Percentiles rank a stretch among this genome's conserved stretches.
Conservation (phyloP, 78 protist genomes). For the Bodo saltans region DNA sequence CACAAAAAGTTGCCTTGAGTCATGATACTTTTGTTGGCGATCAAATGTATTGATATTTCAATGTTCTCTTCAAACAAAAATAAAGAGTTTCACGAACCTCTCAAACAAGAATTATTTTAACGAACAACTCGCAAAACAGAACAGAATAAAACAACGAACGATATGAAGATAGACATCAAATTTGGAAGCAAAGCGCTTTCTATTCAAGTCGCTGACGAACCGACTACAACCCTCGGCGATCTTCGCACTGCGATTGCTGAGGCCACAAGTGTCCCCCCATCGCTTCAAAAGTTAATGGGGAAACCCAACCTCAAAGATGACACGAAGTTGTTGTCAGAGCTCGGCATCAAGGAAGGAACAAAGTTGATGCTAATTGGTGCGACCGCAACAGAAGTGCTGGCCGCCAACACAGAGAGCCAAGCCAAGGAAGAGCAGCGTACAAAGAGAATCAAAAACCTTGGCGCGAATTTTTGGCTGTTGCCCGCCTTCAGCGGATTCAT, state of each 20-base stretch:
- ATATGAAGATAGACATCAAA: not conserved
- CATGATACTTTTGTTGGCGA: too few relatives aligned
- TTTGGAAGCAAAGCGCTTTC: not conserved
- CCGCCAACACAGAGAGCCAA: not conserved
- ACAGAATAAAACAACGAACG: too few relatives aligned
- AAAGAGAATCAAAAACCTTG: not conserved
- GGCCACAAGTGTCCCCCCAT: not conserved
- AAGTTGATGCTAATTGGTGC: not conserved
- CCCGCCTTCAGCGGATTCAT: not conserved
- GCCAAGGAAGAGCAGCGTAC: not conserved
- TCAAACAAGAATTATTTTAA: too few relatives aligned
- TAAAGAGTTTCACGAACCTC: too few relatives aligned
- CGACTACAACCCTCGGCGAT: not conserved
- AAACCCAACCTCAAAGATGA: not conserved
- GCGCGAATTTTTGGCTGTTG: not conserved
- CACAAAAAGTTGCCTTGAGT: too few relatives aligned
- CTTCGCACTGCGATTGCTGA: not conserved
- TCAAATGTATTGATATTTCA: too few relatives aligned
- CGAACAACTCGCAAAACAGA: too few relatives aligned
- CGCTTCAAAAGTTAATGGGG: not conserved
- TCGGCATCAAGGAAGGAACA: not conserved
- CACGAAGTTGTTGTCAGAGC: not conserved
- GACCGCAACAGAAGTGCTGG: not conserved
- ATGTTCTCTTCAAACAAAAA: too few relatives aligned
- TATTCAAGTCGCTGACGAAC: not conserved